These are phyloP conservation scores for Zygosaccharomyces lentus DNA, from an alignment of 805 yeast genomes.

Conservation along the genomic window DNA sequence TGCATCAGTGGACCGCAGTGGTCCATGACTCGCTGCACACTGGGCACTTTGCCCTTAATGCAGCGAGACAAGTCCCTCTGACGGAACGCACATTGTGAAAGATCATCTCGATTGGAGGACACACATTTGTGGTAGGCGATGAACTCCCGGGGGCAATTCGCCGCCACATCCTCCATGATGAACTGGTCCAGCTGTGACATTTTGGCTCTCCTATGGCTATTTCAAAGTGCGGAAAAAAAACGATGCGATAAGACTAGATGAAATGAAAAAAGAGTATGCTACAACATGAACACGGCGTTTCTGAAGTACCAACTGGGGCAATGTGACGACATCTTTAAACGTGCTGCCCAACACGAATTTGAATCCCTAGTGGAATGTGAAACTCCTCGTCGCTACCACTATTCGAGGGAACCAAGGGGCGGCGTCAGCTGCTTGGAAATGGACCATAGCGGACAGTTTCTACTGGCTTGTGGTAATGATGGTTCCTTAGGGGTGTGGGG, in stretches of 20 bases:
- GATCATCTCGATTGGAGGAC: slow-evolving; percentile 49
- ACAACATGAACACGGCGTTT: slow-evolving; percentile 10
- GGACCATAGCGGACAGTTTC: slow-evolving; percentile 18
- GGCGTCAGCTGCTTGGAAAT: slow-evolving; percentile 23
- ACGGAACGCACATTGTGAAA: slow-evolving; percentile 47
- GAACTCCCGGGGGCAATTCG: slow-evolving; percentile 69
- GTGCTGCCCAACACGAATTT: slow-evolving; percentile 15
- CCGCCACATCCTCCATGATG: slow-evolving; percentile 74
- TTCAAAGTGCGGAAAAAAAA: not conserved
- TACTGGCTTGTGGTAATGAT: slow-evolving; percentile 27
- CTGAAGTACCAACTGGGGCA: slow-evolving; percentile 15
- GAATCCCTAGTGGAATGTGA: slow-evolving; percentile 22
- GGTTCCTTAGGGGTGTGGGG: slow-evolving; percentile 36
- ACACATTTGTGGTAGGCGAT: slow-evolving; percentile 71
- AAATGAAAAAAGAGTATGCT: not conserved
- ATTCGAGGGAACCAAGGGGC: slow-evolving; percentile 7
- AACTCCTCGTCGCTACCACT: slow-evolving; percentile 11
- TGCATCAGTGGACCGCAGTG: slow-evolving; percentile 55
- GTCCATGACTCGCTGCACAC: slow-evolving; percentile 62
- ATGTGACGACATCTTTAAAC: slow-evolving; percentile 8
- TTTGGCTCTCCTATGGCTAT: not conserved
- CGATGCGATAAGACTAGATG: not conserved
- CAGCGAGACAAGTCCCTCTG: slow-evolving; percentile 59
- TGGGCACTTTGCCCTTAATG: slow-evolving; percentile 61
- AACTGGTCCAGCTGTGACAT: slow-evolving; percentile 57